These are phyloP conservation scores for Colletotrichum shisoi DNA, from an alignment of 2,329 filamentous ascomycete species.

Conservation along the genomic window DNA sequence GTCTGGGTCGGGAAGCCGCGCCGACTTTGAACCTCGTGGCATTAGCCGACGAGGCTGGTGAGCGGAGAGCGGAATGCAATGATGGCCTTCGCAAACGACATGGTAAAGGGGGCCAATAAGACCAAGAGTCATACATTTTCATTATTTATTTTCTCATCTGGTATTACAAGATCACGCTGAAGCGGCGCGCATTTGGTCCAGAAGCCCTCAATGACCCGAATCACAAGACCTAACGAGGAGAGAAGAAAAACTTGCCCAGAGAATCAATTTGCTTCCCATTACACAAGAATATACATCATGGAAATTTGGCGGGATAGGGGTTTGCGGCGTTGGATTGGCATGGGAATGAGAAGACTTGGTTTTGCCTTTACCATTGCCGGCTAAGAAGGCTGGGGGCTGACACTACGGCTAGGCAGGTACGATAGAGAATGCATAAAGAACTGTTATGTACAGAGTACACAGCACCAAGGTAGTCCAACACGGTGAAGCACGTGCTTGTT, in stretches of 20 bases:
- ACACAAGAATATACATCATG: slow-evolving; percentile 25
- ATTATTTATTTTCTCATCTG: background rate
- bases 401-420: slow-evolving; percentile 17
- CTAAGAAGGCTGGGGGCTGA: slow-evolving; percentile 17
- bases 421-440: slow-evolving; percentile 39
- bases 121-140: background rate
- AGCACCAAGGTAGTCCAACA: background rate
- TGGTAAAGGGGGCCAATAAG: background rate
- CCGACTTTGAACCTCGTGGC: slow-evolving; percentile 52
- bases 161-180: background rate
- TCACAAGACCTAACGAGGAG: background rate
- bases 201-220: background rate
- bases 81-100: background rate
- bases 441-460: slow-evolving; percentile 24
- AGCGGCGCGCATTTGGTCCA: background rate
- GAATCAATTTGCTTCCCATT: background rate
- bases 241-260: background rate
- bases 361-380: slow-evolving; percentile 2
- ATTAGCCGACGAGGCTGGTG: slow-evolving; percentile 52
- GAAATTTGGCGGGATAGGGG: background rate
- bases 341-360: slow-evolving; percentile 6
- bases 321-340: slow-evolving; percentile 26
- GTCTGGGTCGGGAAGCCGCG: slow-evolving; percentile 47
- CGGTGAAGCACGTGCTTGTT: background rate
- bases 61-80: slow-evolving; percentile 22